These are phyloP conservation scores for Penicillium italicum DNA, from an alignment of 2,329 filamentous ascomycete genomes.

Conservation along the genomic window DNA sequence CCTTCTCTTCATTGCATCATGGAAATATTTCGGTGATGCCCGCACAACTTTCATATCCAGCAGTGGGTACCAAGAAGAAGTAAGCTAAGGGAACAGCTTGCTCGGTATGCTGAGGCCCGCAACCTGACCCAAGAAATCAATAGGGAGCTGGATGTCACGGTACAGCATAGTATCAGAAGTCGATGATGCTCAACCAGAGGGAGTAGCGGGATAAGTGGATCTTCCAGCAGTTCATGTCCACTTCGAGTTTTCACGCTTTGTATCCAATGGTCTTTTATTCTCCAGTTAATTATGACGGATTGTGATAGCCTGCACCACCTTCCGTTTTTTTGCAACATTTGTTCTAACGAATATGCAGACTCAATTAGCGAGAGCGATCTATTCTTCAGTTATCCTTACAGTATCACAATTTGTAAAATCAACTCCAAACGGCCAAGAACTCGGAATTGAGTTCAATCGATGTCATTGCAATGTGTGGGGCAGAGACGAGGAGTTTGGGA, in stretches of 20 bases:
- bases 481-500: background rate
- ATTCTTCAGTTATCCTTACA: too few relatives aligned
- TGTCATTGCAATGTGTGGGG: slow-evolving; percentile 3
- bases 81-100: slow-evolving; percentile 2
- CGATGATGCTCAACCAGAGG: slow-evolving; percentile 6
- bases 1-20: slow-evolving; percentile 22
- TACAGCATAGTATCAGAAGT: background rate
- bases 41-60: background rate
- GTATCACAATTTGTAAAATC: background rate
- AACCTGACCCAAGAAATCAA: slow-evolving; percentile 3
- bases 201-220: background rate
- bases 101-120: slow-evolving; percentile 4
- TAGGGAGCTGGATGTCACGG: background rate
- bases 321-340: background rate
- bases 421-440: background rate
- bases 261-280: background rate
- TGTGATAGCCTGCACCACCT: too few relatives aligned
- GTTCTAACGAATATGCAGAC: background rate
- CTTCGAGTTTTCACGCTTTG: background rate
- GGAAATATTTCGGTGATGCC: slow-evolving; percentile 6
- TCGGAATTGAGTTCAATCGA: background rate
- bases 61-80: background rate
- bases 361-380: too few relatives aligned
- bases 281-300: background rate
- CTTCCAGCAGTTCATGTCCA: background rate